Base-by-base conservation (phyloP, 2,329 filamentous ascomycete genomes). In the Fusarium camptoceras region DNA sequence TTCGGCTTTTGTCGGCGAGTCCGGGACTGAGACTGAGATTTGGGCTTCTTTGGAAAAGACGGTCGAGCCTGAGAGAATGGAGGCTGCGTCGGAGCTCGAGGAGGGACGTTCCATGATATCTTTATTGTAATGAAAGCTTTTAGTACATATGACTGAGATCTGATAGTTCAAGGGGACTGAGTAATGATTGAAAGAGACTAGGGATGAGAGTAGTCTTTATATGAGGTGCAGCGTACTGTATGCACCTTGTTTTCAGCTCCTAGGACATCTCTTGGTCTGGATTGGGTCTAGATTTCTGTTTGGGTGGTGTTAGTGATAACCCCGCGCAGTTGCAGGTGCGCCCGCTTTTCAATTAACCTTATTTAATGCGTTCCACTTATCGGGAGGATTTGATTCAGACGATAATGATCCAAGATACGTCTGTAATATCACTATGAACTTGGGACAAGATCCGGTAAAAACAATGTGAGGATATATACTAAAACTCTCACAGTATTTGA, bases 61-160 rank as follows among this genome's bases (percentile, higher is more conserved):
- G 55, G 76, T 76, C 46, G 76, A 75, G 55, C 73, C 77, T 31
- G 78, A 78, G 71, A 74, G 67, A 47, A 74, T 70, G 30, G 78
- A 76, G 49, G 76, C 73, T n/a, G 77, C 68, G 67, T 78, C 75
- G 64, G 75, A 76, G 69, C 71, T 73, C 53, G 69, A 73, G 51
- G 70, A 74, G 27, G 68, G 59, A 59, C 73, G 61, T 2, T 56
- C 43, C 42, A 55, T 73, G 57, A 51, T 75, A 70, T 68, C 34
- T 78, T 73, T 18, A 15, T 34, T 42, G 10, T 51, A 20, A 54
- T 24, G n/a, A 43, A 9, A 12, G 10, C 27, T 14, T 10, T 3
- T 16, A 11, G 8, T n/a, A 27, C 10, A 14, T 24, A 5, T n/a
- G 20, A 15, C 4, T 55, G 16, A 31, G 22, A 43, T 15, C 20